Base-by-base conservation (phyloP, 306 rosid genomes). In the Begonia peltatifolia region DNA sequence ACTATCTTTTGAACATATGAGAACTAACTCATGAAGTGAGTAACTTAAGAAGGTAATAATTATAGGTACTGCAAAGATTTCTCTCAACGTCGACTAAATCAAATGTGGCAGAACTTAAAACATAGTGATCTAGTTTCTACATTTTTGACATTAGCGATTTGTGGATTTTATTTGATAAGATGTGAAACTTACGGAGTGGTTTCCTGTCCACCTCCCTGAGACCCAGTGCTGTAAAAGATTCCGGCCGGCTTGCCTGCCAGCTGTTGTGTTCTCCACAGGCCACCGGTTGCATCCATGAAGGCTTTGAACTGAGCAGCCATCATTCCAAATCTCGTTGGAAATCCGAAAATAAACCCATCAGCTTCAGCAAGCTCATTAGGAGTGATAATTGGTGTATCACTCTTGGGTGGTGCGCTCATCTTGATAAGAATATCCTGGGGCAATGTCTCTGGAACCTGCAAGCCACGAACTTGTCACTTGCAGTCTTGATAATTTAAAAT, bases 171-270 rank as follows among this genome's bases (percentile, higher is more conserved):
- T 5, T 30, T 7, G 38, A 30, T 30, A 3, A 30, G 9, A 20
- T 20, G 23, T 38, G 63, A 13, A 25, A 56, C 87, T 77, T 77
- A 88, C 97, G 95, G 88, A 8, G 95, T 88, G n/a, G 97, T 88
- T 77, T 88, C 95, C 66, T 88, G 97, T 53, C 97, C 97, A 2
- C 97, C 97, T 2, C 97, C 97, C 67, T 88, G 97, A 22, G 97
- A 88, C 42, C 93, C 97, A 0, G 97, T 88, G 81, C 95, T 79
- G 80, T 54, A 88, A 77, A 88, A 88, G 75, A 88, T 46, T 53
- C 97, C 93, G 3, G 97, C 89, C 56, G 95, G 97, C 72, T 84
- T 88, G 60, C 97, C 97, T 7, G 93, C 93, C 64, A 88, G 97
- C 68, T 79, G 78, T 63, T 88, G 93, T 56, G 93, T 9, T 63